These are phyloP conservation scores for Cladophialophora chaetospira DNA, from an alignment of 2,329 filamentous ascomycete species.

Conservation along the genomic window DNA sequence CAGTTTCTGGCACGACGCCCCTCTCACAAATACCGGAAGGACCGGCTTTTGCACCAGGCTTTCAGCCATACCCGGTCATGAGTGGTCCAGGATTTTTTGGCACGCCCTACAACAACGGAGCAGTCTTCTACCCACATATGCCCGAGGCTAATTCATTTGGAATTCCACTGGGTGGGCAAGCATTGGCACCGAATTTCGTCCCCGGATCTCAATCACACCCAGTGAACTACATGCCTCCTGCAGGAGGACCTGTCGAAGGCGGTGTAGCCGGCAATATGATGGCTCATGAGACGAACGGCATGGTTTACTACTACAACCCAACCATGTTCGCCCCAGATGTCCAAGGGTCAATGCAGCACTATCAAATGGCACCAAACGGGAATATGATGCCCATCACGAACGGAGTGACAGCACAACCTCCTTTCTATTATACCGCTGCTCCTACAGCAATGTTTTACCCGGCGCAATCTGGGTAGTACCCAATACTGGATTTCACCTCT, in stretches of 20 bases:
- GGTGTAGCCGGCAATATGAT: conserved; percentile 58
- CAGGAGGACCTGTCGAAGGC: conserved; percentile 40
- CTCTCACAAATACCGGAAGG: conserved; percentile 91
- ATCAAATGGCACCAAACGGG: conserved; percentile 54
- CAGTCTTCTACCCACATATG: conserved; percentile 54
- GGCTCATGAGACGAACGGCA: conserved; percentile 90
- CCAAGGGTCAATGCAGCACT: conserved; percentile 48
- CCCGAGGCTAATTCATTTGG: conserved; percentile 55
- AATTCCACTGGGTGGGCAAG: conserved; percentile 36
- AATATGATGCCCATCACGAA: conserved; percentile 71
- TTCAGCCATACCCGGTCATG: conserved; percentile 73
- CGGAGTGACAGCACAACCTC: conserved; percentile 70
- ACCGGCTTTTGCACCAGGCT: conserved; percentile 85
- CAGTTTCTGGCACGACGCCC: conserved; percentile 74
- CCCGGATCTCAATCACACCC: conserved; percentile 34
- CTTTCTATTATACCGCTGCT: conserved; percentile 59
- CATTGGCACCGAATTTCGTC: conserved; percentile 30
- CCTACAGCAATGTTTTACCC: conserved; percentile 54
- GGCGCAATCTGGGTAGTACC: conserved; percentile 21
- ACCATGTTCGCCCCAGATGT: conserved; percentile 45
- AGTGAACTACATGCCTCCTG: conserved; percentile 30
- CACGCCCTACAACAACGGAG: conserved; percentile 54
- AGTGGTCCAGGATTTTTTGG: conserved; percentile 62
- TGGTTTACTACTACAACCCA: conserved; percentile 91
- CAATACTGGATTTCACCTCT: conserved; percentile 5